These are phyloP conservation scores for Chamaenerion angustifolium DNA, from an alignment of 345 rosid species.

Conservation along the genomic window DNA sequence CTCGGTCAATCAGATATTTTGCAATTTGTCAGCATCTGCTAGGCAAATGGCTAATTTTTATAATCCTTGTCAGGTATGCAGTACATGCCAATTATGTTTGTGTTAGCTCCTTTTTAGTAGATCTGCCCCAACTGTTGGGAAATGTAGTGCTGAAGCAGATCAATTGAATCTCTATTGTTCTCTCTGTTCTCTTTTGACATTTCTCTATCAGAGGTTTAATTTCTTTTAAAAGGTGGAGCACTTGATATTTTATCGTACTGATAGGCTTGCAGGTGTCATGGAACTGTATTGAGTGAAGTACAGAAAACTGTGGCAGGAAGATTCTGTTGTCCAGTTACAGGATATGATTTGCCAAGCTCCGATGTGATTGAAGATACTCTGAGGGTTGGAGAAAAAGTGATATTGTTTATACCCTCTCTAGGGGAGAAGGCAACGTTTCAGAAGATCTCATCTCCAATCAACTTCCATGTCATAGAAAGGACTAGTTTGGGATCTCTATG, in stretches of 20 bases:
- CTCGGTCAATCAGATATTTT: conserved; percentile 47
- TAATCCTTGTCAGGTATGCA: conserved; percentile 42
- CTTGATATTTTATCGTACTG: conserved; percentile 2
- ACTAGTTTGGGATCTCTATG: conserved; percentile 49
- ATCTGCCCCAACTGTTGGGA: too few relatives aligned
- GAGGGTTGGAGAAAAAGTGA: conserved; percentile 47
- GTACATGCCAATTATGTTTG: neutral
- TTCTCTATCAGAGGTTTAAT: conserved; percentile 1
- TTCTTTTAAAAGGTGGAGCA: neutral
- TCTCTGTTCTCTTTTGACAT: neutral
- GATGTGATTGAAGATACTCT: conserved; percentile 49
- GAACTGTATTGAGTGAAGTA: conserved; percentile 23
- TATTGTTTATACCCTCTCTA: conserved; percentile 48
- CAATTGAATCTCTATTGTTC: too few relatives aligned
- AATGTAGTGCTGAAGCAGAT: too few relatives aligned
- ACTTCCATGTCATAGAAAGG: conserved; percentile 55
- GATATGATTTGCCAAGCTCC: conserved; percentile 23
- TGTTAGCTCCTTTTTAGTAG: too few relatives aligned
- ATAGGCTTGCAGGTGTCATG: conserved; percentile 80
- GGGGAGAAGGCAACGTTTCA: conserved; percentile 28
- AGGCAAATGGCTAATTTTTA: conserved; percentile 49
- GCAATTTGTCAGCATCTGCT: conserved; percentile 40
- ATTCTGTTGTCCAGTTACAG: conserved; percentile 41
- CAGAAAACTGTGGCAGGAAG: conserved; percentile 16
- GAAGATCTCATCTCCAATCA: conserved; percentile 33